phyloP scores from a whole-genome alignment of 768 basidiomycete species.

The Ramaria sp. region DNA sequence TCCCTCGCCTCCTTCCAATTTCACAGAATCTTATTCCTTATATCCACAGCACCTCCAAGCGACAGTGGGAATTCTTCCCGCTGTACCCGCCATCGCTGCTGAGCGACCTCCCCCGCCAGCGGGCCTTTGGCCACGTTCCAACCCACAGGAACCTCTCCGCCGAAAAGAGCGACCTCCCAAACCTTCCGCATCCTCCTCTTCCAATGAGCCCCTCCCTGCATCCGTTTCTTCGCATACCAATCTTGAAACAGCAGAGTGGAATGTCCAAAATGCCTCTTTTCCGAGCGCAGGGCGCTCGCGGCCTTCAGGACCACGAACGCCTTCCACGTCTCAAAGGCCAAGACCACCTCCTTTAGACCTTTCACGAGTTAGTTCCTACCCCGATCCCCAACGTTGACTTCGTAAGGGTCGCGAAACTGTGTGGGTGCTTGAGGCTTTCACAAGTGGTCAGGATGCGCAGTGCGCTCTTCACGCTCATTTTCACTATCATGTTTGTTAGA shows the following conservation, averaged over 20 bases:
- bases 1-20: background rate
- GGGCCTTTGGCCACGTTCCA: constrained; percentile 6
- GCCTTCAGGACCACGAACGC: constrained; percentile 22
- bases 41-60: constrained; percentile 23
- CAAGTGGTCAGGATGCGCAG: background rate
- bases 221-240: background rate
- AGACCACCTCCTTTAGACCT: constrained; percentile 15
- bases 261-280: background rate
- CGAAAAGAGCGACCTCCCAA: constrained; percentile 40
- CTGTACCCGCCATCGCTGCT: constrained; percentile 7
- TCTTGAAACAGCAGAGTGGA: background rate
- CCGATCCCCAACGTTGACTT: no score
- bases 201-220: constrained; percentile 11
- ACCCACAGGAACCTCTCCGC: constrained; percentile 11
- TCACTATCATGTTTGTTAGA: background rate
- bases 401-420: background rate
- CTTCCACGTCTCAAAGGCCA: constrained; percentile 14
- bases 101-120: constrained; percentile 13
- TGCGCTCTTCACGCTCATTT: constrained; percentile 12
- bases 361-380: constrained; percentile 12
- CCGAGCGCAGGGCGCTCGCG: constrained; percentile 17
- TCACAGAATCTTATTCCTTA: constrained; percentile 15
- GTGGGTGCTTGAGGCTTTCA: constrained; percentile 3
- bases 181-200: constrained; percentile 13
- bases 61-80: constrained; percentile 9